phyloP scores from a whole-genome alignment of 495 filamentous ascomycete genomes.

The Jackrogersella minutella region DNA sequence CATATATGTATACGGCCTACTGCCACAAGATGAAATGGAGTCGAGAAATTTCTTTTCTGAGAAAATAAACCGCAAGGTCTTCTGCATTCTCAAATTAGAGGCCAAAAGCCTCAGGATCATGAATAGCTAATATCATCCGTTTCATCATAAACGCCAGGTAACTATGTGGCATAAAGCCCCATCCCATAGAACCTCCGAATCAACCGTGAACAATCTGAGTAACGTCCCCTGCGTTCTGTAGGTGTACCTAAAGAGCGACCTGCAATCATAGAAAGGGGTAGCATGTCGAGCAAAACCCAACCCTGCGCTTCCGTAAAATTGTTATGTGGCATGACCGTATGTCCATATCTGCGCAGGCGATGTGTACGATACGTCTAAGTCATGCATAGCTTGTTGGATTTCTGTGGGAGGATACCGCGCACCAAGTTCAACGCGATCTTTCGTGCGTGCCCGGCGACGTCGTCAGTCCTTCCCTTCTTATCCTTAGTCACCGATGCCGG shows the following conservation, averaged over 20 bases:
- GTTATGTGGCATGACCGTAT: slow-evolving; percentile 27
- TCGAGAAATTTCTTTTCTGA: neutral
- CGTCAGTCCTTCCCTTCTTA: slow-evolving; percentile 44
- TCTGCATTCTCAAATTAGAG: slow-evolving; percentile 39
- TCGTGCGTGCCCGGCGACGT: slow-evolving; percentile 49
- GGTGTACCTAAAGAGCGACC: slow-evolving; percentile 39
- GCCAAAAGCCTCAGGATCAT: slow-evolving; percentile 13
- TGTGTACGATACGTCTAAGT: slow-evolving; percentile 33
- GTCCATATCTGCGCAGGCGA: slow-evolving; percentile 29
- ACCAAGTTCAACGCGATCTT: slow-evolving; percentile 55
- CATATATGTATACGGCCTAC: slow-evolving; percentile 3
- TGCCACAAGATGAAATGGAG: neutral
- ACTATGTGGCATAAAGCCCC: slow-evolving; percentile 45
- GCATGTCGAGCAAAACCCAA: slow-evolving; percentile 24
- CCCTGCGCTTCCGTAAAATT: slow-evolving; percentile 22
- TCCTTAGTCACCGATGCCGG: slow-evolving; percentile 40
- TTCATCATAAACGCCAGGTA: slow-evolving; percentile 30
- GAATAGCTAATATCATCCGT: slow-evolving; percentile 37
- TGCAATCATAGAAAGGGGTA: slow-evolving; percentile 25
- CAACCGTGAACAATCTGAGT: slow-evolving; percentile 36
- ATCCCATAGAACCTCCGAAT: slow-evolving; percentile 41
- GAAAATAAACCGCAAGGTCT: slow-evolving; percentile 32
- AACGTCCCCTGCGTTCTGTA: slow-evolving; percentile 34
- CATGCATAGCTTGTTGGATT: slow-evolving; percentile 46
- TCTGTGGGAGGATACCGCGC: slow-evolving; percentile 47